Conservation (phyloP, 768 basidiomycete genomes). For the Suillus spraguei region DNA sequence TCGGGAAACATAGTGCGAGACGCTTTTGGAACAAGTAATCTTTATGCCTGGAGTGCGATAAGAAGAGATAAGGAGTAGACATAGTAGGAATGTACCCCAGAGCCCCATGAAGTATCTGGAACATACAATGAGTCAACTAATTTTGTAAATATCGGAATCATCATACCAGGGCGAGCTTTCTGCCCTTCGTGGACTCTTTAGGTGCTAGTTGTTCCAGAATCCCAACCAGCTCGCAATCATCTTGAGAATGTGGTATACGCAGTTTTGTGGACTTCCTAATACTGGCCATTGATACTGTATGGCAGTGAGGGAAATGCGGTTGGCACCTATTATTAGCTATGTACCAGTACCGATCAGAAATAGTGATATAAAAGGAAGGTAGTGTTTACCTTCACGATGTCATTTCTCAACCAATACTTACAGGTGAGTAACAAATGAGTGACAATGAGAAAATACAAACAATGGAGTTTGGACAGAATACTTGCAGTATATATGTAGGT, state of each 20-base stretch:
- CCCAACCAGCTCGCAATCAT: conserved; percentile 56
- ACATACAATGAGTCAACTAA: conserved; percentile 17
- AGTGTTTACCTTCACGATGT: conserved; percentile 21
- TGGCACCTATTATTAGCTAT: too few relatives aligned
- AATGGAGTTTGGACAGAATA: background rate
- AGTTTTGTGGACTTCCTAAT: conserved; percentile 48
- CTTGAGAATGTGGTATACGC: conserved; percentile 51
- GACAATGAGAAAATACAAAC: background rate
- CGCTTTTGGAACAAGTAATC: conserved; percentile 82
- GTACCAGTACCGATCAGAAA: too few relatives aligned
- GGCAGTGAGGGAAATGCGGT: too few relatives aligned
- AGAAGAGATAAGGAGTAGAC: background rate
- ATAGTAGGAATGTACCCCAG: conserved; percentile 58
- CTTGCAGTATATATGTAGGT: background rate
- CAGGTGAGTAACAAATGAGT: background rate
- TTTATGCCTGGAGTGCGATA: conserved; percentile 60
- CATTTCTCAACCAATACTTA: too few relatives aligned
- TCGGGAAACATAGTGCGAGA: conserved; percentile 63
- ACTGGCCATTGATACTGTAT: conserved; percentile 9
- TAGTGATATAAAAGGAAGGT: conserved; percentile 28
- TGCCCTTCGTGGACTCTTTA: conserved; percentile 51
- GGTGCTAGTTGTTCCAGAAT: conserved; percentile 64
- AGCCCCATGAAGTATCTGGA: conserved; percentile 76
- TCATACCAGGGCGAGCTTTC: conserved; percentile 65
- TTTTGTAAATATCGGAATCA: conserved; percentile 14